Percentiles rank a stretch among this genome's conserved stretches.
These are phyloP conservation scores for Zymoseptoria passerinii DNA, from an alignment of 2,329 filamentous ascomycete genomes.

Conservation along the genomic window DNA sequence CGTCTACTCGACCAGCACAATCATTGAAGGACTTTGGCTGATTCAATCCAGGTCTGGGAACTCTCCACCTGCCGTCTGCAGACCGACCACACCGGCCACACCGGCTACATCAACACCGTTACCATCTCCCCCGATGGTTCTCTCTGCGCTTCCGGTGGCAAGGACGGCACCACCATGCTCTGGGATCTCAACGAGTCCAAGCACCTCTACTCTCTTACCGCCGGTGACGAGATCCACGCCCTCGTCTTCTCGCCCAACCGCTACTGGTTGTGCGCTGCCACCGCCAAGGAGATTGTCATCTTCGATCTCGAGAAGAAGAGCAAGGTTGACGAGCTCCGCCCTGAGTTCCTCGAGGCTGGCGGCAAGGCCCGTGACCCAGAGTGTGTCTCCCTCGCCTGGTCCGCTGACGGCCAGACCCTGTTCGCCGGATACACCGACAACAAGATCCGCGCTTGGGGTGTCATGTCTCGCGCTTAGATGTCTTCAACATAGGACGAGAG, in stretches of 20 bases:
- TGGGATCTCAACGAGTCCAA: conserved; percentile 99
- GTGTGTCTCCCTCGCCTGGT: conserved; percentile 96
- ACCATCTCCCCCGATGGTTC: conserved; percentile 99
- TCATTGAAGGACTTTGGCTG: not conserved
- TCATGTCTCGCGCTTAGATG: conserved; percentile 69
- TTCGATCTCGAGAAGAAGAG: conserved; percentile 99
- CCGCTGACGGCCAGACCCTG: conserved; percentile 95
- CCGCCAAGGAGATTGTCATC: conserved; percentile 97
- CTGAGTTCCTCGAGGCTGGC: conserved; percentile 88
- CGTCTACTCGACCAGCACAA: not conserved
- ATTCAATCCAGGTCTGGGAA: conserved; percentile 76
- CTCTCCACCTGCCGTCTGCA: conserved; percentile 98
- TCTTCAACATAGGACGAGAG: conserved; percentile 5
- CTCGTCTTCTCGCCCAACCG: conserved; percentile 99
- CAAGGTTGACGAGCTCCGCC: conserved; percentile 99
- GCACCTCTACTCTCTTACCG: conserved; percentile 99
- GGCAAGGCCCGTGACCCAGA: conserved; percentile 99
- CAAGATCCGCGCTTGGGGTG: conserved; percentile 95
- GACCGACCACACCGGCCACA: conserved; percentile 99
- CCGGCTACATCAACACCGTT: conserved; percentile 99
- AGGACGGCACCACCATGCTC: conserved; percentile 99
- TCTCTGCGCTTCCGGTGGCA: conserved; percentile 96
- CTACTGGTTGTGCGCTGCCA: conserved; percentile 99
- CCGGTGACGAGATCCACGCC: conserved; percentile 99
- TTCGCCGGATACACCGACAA: conserved; percentile 99